These are phyloP conservation scores for Nicotiana attenuata DNA, from an alignment of 257 asterid genomes.

Conservation along the genomic window DNA sequence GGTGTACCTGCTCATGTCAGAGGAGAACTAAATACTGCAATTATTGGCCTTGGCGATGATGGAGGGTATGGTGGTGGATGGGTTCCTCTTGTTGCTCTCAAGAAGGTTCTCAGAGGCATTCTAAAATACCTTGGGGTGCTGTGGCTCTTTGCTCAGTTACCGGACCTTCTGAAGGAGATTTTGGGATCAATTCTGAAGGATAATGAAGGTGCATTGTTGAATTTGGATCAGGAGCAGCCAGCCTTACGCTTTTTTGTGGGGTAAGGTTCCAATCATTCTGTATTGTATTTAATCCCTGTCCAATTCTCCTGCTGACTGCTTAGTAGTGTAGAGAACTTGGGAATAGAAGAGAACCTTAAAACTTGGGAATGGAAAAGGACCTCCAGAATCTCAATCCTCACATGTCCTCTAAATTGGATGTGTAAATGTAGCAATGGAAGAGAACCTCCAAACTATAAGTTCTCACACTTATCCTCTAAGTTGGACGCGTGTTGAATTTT, in stretches of 20 bases:
- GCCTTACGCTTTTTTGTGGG: slow-evolving; percentile 99
- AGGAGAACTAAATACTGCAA: slow-evolving; percentile 97
- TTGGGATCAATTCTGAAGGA: slow-evolving; percentile 96
- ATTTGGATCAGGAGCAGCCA: slow-evolving; percentile 99
- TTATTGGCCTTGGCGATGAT: slow-evolving; percentile 98
- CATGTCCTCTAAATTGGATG: slow-evolving; percentile 1
- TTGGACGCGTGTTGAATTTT: neutral
- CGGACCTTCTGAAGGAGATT: slow-evolving; percentile 93
- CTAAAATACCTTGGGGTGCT: slow-evolving; percentile 97
- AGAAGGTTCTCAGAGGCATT: slow-evolving; percentile 94
- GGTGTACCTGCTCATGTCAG: slow-evolving; percentile 95
- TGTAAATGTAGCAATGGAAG: neutral
- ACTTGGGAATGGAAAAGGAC: neutral
- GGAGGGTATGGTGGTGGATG: slow-evolving; percentile 99
- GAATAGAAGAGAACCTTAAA: neutral
- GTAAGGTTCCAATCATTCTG: slow-evolving; percentile 38
- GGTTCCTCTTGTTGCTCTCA: slow-evolving; percentile 97
- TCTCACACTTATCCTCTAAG: neutral
- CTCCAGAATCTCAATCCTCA: neutral
- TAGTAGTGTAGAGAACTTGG: neutral
- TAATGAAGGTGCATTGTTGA: slow-evolving; percentile 89
- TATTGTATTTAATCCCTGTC: neutral
- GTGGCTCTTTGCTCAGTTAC: slow-evolving; percentile 97
- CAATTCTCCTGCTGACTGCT: neutral
- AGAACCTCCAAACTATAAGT: neutral